A percentile compares a stretch with the other conserved stretches of the same genome.
Evolutionary conservation across 768 basidiomycete species (phyloP).

Genomic region (Serendipita indica): DNA sequence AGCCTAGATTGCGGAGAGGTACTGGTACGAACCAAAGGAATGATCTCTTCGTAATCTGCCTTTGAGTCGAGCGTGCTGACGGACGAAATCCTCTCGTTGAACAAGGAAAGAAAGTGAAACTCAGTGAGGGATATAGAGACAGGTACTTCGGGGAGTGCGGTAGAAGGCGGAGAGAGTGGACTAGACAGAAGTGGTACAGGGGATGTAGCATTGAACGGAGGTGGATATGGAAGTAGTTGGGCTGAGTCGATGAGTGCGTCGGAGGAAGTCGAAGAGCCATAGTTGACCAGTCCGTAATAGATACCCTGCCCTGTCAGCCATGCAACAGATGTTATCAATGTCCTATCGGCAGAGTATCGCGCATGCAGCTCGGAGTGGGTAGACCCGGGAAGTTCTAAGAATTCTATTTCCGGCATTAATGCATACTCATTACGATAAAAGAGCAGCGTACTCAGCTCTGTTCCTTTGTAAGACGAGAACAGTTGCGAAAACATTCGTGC

Average conservation of each 20-base stretch:
- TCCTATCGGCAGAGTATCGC: conserved; percentile 21
- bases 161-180: conserved; percentile 14
- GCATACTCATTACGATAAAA: conserved; percentile 14
- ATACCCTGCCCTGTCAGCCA: conserved; percentile 90
- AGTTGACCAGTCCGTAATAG: conserved; percentile 69
- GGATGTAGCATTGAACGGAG: conserved; percentile 20
- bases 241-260: conserved; percentile 68
- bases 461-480: conserved; percentile 60
- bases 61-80: conserved; percentile 70
- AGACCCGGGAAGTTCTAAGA: conserved; percentile 78
- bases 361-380: conserved; percentile 59
- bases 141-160: conserved; percentile 32
- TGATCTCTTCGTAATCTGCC: conserved; percentile 64
- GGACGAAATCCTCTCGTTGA: conserved; percentile 59
- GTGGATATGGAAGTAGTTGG: conserved; percentile 66
- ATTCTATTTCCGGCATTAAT: conserved; percentile 39
- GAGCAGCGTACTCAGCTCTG: conserved; percentile 53
- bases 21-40: conserved; percentile 51
- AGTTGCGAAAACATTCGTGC: conserved; percentile 58
- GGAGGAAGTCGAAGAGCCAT: conserved; percentile 36
- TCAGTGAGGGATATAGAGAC: conserved; percentile 72
- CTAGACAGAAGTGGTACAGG: conserved; percentile 19
- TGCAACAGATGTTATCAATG: conserved; percentile 59
- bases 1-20: neutral
- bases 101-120: conserved; percentile 82